Conservation (phyloP, 23 red algal genomes). For the Porphyridium purpureum region DNA sequence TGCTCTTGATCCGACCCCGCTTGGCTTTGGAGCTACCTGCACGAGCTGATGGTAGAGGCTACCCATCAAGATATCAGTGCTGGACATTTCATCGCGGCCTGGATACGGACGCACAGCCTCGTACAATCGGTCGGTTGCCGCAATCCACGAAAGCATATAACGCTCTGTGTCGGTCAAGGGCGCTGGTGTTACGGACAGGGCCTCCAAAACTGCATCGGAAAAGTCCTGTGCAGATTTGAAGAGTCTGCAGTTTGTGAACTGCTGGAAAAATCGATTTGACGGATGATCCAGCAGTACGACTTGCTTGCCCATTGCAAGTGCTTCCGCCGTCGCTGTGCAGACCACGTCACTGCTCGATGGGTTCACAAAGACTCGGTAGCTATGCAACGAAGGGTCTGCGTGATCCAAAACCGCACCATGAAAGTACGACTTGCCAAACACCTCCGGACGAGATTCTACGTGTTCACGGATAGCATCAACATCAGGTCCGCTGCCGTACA, state of each 20-base stretch:
- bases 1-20: too few species aligned
- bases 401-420: slow-evolving; percentile 31
- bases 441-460: not conserved
- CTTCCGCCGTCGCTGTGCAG: slow-evolving; percentile 58
- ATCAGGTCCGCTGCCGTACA: slow-evolving; percentile 51
- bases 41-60: too few species aligned
- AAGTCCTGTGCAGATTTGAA: slow-evolving; percentile 26
- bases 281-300: slow-evolving; percentile 45
- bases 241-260: slow-evolving; percentile 35
- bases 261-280: slow-evolving; percentile 53
- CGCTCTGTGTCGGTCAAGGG: slow-evolving; percentile 45
- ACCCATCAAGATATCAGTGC: too few species aligned
- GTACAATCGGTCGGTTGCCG: slow-evolving; percentile 39
- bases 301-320: slow-evolving; percentile 56
- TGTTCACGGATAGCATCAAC: slow-evolving; percentile 11
- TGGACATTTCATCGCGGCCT: too few species aligned
- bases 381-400: slow-evolving; percentile 7
- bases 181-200: slow-evolving; percentile 15
- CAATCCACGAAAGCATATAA: slow-evolving; percentile 52
- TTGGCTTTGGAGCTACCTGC: too few species aligned
- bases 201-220: slow-evolving; percentile 9
- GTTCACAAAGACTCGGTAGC: slow-evolving; percentile 53
- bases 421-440: too few species aligned
- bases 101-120: slow-evolving; percentile 31
- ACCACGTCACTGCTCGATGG: slow-evolving; percentile 36